Conservation (phyloP, 2,329 filamentous ascomycete genomes). For the Canariomyces notabilis region DNA sequence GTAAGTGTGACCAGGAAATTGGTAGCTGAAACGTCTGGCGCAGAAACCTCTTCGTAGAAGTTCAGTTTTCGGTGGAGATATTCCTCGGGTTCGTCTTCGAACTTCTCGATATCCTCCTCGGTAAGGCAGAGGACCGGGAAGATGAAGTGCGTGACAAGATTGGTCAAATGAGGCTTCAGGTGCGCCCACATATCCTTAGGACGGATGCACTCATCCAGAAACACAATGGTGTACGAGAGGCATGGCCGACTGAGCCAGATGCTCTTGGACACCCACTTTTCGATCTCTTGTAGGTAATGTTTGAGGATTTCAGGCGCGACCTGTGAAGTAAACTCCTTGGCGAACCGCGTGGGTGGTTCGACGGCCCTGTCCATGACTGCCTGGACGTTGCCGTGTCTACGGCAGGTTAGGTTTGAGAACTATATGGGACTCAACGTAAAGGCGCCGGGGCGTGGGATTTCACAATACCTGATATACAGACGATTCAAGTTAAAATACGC, state of each 20-base stretch:
- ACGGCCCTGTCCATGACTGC: slow-evolving; percentile 65
- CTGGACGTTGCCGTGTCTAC: slow-evolving; percentile 82
- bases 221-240: slow-evolving; percentile 87
- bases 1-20: slow-evolving; percentile 95
- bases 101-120: slow-evolving; percentile 87
- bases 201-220: slow-evolving; percentile 94
- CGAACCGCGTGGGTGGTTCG: slow-evolving; percentile 73
- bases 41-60: slow-evolving; percentile 94
- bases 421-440: slow-evolving; percentile 27
- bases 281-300: slow-evolving; percentile 88
- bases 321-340: slow-evolving; percentile 83
- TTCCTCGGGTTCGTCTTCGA: slow-evolving; percentile 90
- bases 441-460: not conserved
- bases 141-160: slow-evolving; percentile 86
- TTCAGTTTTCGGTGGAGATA: slow-evolving; percentile 97
- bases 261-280: slow-evolving; percentile 94
- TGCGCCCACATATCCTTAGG: slow-evolving; percentile 96
- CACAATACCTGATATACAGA: slow-evolving; percentile 72
- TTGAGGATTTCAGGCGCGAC: slow-evolving; percentile 96
- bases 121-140: slow-evolving; percentile 93
- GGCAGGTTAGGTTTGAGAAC: slow-evolving; percentile 24
- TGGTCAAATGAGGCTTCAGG: slow-evolving; percentile 88
- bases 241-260: slow-evolving; percentile 93
- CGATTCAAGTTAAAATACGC: slow-evolving; percentile 96
- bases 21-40: slow-evolving; percentile 90